A percentile compares a stretch with the other conserved stretches of the same genome.
Conservation (phyloP, 1,284 basidiomycete genomes). For the Austroboletus novae-zelandiae region DNA sequence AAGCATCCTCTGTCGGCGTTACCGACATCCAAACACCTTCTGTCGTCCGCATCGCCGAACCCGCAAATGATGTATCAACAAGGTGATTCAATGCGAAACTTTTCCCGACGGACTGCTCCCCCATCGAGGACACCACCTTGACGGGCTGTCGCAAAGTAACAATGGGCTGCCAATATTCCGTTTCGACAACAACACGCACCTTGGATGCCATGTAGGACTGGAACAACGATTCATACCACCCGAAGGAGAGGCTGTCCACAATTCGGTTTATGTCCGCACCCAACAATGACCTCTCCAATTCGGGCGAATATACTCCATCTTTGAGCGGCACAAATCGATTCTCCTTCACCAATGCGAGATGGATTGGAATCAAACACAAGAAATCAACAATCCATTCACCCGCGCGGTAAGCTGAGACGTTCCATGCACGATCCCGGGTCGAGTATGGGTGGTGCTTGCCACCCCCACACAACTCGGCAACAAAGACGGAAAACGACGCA, state of each 20-base stretch:
- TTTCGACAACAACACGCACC: conserved; percentile 28
- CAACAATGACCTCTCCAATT: conserved; percentile 50
- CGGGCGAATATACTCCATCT: conserved; percentile 51
- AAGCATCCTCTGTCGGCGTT: conserved; percentile 52
- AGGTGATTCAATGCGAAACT: conserved; percentile 62
- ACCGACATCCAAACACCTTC: conserved; percentile 71
- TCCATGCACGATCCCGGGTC: conserved; percentile 14
- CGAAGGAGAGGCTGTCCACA: conserved; percentile 53
- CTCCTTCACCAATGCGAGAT: conserved; percentile 55
- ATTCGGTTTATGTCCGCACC: conserved; percentile 57
- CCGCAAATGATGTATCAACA: conserved; percentile 63
- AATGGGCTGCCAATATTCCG: no score
- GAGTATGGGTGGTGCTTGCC: background rate
- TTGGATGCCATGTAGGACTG: conserved; percentile 59
- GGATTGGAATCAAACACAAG: conserved; percentile 63
- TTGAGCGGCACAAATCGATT: conserved; percentile 61
- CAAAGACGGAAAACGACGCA: conserved; percentile 20
- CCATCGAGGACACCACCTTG: conserved; percentile 65
- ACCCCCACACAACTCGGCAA: conserved; percentile 14
- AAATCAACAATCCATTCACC: conserved; percentile 65
- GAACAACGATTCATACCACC: conserved; percentile 67
- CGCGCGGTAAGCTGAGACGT: conserved; percentile 39
- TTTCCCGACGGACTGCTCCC: conserved; percentile 66
- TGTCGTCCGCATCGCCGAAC: conserved; percentile 63
- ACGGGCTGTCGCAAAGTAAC: conserved; percentile 43